Base-by-base conservation (phyloP, 108 stramenopile species). In the Cyclotella baltica region DNA sequence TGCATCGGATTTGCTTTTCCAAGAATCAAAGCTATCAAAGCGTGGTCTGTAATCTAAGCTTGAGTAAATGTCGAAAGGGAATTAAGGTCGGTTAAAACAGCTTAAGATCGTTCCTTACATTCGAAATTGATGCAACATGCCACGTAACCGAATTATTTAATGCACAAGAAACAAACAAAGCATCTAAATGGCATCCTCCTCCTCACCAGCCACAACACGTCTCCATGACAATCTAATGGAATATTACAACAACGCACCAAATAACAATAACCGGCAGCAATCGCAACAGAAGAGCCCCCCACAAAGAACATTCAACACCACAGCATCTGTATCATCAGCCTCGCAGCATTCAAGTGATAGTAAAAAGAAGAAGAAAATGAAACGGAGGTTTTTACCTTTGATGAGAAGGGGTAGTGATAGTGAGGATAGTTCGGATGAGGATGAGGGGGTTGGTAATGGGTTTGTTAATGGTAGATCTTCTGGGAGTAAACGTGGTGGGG, bases 221-320 rank as follows among this genome's bases (percentile, higher is more conserved):
- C 59, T 61, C 19, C 59, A 61, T 11, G 59, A 61, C 33, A 61
- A 30, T 30, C 59, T 61, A 30, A 33, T 61, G 59, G 59, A 61
- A 22, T 22, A 34, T 0, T 61, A 61, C 33, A 30, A 16, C 30
- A 61, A 33, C 55, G 40, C 10, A 10, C 10, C 40, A 43, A 43
- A 13, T 43, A 2, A 61, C 31, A 3, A 33, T 3, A 34, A 61
- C 11, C 15, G 31, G 33, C 31, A 33, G 31, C 59, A 13, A 22
- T 8, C 31, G 11, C 20, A 55, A 23, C 55, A 55, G 23, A n/a
- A 27, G 1, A 28, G 30, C 9, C 57, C 4, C 27, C 59, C 13
- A 33, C 30, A 22, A 11, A 61, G 30, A 28, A 28, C 5, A 4
- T 6, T 31, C 13, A 61, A 33, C 33, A 61, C 30, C 31, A 61